phyloP scores from a whole-genome alignment of 768 basidiomycete species.

The Fomitopsis serialis region DNA sequence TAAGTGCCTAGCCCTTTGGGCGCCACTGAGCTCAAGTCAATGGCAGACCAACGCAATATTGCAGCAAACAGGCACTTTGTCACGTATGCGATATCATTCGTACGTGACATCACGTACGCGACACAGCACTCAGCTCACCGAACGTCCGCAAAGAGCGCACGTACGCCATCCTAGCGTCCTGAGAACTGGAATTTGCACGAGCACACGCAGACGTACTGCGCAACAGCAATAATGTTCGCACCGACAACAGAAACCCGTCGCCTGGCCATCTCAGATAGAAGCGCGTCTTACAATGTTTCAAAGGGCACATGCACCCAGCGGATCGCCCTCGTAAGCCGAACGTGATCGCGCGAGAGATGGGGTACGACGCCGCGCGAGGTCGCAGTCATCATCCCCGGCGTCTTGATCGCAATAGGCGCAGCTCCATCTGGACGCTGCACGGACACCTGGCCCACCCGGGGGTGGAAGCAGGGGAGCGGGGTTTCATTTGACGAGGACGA shows the following conservation, averaged over 20 bases:
- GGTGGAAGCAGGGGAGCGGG: neutral
- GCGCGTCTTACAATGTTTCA: constrained; percentile 70
- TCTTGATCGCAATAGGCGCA: constrained; percentile 22
- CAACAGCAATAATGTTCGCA: no score
- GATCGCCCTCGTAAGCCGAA: constrained; percentile 39
- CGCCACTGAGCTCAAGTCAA: no score
- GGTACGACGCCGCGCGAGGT: constrained; percentile 74
- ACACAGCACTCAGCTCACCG: no score
- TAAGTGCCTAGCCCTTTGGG: no score
- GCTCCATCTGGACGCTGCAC: neutral
- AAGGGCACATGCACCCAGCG: constrained; percentile 69
- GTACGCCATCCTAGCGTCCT: no score
- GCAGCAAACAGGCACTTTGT: no score
- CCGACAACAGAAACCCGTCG: neutral
- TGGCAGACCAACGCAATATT: no score
- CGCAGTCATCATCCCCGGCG: constrained; percentile 55
- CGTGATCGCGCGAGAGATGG: constrained; percentile 66
- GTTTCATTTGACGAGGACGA: neutral
- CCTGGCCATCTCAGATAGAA: neutral
- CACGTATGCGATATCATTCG: no score
- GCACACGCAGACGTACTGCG: no score
- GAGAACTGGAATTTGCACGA: no score
- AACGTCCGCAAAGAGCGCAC: no score
- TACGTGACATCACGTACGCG: no score
- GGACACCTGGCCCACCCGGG: neutral